Evolutionary conservation across 148 eudicot genomes (phyloP).

Genomic region (Silene conica): DNA sequence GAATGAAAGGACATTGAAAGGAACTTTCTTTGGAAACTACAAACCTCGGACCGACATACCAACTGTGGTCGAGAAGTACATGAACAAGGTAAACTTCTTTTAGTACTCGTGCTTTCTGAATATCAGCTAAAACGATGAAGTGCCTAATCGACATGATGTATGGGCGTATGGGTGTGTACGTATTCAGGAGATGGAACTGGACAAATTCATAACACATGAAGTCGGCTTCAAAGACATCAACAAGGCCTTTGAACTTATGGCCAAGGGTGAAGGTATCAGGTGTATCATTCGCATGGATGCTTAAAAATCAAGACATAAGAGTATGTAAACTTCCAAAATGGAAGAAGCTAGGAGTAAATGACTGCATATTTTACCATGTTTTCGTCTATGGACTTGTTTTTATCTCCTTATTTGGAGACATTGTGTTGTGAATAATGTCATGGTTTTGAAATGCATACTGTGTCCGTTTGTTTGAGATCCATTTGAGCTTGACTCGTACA

Average conservation of each 20-base stretch:
- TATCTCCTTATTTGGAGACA: no score
- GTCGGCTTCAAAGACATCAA: conserved; percentile 45
- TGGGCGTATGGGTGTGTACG: background rate
- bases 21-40: conserved; percentile 53
- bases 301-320: conserved; percentile 6
- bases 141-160: background rate
- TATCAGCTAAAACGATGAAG: no score
- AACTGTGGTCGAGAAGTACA: conserved; percentile 51
- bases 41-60: conserved; percentile 48
- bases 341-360: no score
- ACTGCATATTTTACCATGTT: no score
- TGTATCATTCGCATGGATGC: conserved; percentile 56
- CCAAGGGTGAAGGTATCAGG: conserved; percentile 45
- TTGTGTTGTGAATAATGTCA: no score
- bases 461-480: no score
- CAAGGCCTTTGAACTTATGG: conserved; percentile 57
- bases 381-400: no score
- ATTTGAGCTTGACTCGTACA: no score
- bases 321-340: no score
- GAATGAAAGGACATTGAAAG: conserved; percentile 46
- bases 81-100: conserved; percentile 46
- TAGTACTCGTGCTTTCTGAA: no score
- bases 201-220: conserved; percentile 58
- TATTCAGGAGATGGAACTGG: conserved; percentile 40
- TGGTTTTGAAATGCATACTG: no score